Evolutionary conservation across 163 green algal species (phyloP), one percentile per base, ranked within the genome.

Genomic region (Scenedesmus sp.): DNA sequence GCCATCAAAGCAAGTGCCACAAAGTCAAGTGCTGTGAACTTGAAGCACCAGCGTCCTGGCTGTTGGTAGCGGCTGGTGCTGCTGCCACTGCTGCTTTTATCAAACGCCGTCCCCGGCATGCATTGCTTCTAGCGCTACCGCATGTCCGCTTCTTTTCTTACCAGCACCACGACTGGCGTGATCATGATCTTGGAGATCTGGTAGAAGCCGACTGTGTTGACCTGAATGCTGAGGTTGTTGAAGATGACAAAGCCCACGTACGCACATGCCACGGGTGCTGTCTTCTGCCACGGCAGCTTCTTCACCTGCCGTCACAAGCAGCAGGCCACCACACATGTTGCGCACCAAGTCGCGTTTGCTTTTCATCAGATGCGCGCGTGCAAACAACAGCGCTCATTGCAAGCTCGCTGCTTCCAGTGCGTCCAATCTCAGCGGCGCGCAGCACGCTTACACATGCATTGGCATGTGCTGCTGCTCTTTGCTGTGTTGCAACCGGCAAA

Each of bases 141-240:
- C 34, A 46, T 46, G 34, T 46, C 34, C 34, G 34, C 34, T 46
- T 46, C 34, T 46, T 46, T 46, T 3, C 70, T 79, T 20, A 79
- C 56, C 3, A 74, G 7, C 46, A 93, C 86, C 0, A 93, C 62
- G 7, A 91, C 86, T 56, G 90, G 90, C 4, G 90, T 91, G 85
- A 93, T 91, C 23, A 66, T 26, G 46, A 93, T 90, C 90, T 93
- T 93, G 60, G 76, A 85, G 23, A 93, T 84, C 84, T 93, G 90
- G 81, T 93, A 93, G 85, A 93, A 93, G 62, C 90, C 90, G 0
- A 92, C 88, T 84, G 88, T 92, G 82, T 89, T 92, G n/a, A 76
- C 18, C 60, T 93, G 90, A 7, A 93, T 91, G 46, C 73, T 88
- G 57, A 91, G 85, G 90, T 93, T 93, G 85, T 93, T 93, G 84